These are phyloP conservation scores for Rutstroemia sydowiana DNA, from an alignment of 2,329 filamentous ascomycete species.

Conservation along the genomic window DNA sequence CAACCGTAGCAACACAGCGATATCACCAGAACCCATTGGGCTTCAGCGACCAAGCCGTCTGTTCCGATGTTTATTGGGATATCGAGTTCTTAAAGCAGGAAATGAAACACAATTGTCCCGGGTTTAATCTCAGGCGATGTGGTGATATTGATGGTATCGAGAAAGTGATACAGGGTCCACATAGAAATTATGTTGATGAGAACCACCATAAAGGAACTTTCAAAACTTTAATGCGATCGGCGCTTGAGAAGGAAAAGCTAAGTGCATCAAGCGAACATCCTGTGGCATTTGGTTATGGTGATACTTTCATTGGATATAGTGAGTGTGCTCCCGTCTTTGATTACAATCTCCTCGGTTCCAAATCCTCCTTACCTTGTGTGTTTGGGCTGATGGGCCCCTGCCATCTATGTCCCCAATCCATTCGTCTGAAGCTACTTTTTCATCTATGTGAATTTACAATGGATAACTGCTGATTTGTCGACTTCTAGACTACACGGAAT, in stretches of 20 bases:
- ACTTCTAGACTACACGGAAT: conserved; percentile 13
- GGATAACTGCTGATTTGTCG: too few species aligned
- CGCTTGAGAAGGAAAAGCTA: background rate
- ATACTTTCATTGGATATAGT: conserved; percentile 17
- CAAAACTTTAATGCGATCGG: background rate
- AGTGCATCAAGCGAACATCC: conserved; percentile 12
- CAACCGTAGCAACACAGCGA: conserved; percentile 12
- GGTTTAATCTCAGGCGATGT: conserved; percentile 15
- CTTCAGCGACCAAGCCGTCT: conserved; percentile 1
- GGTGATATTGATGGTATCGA: conserved; percentile 16
- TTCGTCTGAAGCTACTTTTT: too few species aligned
- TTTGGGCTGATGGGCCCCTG: too few species aligned
- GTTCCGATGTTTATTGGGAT: conserved; percentile 15
- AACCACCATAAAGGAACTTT: conserved; percentile 12
- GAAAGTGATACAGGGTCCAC: conserved; percentile 1
- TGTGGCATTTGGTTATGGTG: conserved; percentile 15
- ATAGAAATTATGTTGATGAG: conserved; percentile 2
- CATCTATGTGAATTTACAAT: too few species aligned
- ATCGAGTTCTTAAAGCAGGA: conserved; percentile 7
- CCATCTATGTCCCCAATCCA: too few species aligned
- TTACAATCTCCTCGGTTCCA: too few species aligned
- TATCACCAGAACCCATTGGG: conserved; percentile 9
- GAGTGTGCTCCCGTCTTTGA: too few species aligned
- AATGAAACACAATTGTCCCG: conserved; percentile 13
- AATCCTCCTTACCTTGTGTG: too few species aligned